These are phyloP conservation scores for Noccaea caerulescens DNA, from an alignment of 345 rosid species.

Conservation along the genomic window DNA sequence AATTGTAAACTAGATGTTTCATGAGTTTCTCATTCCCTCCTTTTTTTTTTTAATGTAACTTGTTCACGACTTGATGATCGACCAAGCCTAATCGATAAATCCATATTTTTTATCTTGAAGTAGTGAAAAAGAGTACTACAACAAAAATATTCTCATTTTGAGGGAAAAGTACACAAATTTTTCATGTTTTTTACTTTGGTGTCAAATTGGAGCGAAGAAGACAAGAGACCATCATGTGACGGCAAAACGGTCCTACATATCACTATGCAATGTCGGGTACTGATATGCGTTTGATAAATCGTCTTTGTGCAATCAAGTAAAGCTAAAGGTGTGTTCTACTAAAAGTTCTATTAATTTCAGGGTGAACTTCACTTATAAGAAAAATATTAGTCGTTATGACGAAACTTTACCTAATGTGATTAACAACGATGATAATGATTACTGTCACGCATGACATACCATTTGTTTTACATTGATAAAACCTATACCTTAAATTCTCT, in stretches of 20 bases:
- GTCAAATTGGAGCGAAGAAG: conserved; percentile 13
- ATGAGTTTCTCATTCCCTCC: too few relatives aligned
- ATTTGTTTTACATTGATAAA: too few relatives aligned
- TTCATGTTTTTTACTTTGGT: background rate
- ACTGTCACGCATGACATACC: conserved; percentile 26
- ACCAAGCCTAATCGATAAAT: background rate
- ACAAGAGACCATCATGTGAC: conserved; percentile 21
- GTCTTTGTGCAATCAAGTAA: too few relatives aligned
- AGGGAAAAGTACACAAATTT: background rate
- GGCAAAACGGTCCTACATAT: conserved; percentile 22
- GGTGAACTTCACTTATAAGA: background rate
- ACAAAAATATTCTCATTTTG: background rate
- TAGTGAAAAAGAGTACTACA: background rate
- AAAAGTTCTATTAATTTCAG: background rate
- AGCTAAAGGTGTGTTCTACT: background rate
- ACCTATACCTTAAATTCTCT: too few relatives aligned
- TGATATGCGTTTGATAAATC: conserved; percentile 14
- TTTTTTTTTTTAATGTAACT: background rate
- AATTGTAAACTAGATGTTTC: too few relatives aligned
- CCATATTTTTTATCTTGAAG: too few relatives aligned
- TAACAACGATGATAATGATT: conserved; percentile 12
- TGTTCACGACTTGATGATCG: background rate
- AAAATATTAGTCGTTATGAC: background rate
- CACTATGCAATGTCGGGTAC: conserved; percentile 29
- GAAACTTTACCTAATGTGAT: background rate